Evolutionary conservation across 495 filamentous ascomycete species (phyloP).

Genomic region (Xylaria palmicola): DNA sequence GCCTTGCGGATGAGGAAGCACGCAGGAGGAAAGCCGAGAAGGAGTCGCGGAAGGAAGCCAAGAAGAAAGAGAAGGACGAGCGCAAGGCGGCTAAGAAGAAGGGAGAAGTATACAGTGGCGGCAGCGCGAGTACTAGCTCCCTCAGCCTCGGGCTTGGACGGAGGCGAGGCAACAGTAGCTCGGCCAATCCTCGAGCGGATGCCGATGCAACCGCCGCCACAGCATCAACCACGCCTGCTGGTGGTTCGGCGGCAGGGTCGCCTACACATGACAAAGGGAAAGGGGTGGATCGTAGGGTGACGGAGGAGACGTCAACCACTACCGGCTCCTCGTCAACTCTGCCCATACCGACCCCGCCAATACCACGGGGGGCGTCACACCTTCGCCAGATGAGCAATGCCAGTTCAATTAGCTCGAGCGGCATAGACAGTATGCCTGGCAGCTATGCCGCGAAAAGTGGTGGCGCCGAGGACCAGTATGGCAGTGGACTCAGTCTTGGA

Average conservation of each 20-base stretch:
- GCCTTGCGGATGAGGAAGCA: conserved; percentile 87
- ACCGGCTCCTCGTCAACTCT: conserved; percentile 25
- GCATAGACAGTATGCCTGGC: conserved; percentile 62
- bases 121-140: conserved; percentile 52
- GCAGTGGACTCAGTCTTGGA: conserved; percentile 42
- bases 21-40: conserved; percentile 78
- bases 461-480: conserved; percentile 44
- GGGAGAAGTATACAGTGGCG: conserved; percentile 47
- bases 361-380: conserved; percentile 58
- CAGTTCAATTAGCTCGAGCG: conserved; percentile 75
- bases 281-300: conserved; percentile 60
- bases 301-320: conserved; percentile 17
- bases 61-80: conserved; percentile 81
- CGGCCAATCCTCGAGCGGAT: conserved; percentile 49
- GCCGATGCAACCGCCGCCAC: conserved; percentile 36
- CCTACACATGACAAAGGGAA: conserved; percentile 70
- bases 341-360: conserved; percentile 40
- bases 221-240: conserved; percentile 4
- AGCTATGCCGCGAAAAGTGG: conserved; percentile 41
- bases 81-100: conserved; percentile 74
- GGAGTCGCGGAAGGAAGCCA: conserved; percentile 76
- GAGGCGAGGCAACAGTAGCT: conserved; percentile 54
- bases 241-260: conserved; percentile 17
- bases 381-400: conserved; percentile 79
- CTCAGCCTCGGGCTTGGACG: conserved; percentile 51